A percentile compares a stretch with the other conserved stretches of the same genome.
These are phyloP conservation scores for Aspergillus sp. DNA, from an alignment of 2,329 filamentous ascomycete genomes.

Conservation along the genomic window DNA sequence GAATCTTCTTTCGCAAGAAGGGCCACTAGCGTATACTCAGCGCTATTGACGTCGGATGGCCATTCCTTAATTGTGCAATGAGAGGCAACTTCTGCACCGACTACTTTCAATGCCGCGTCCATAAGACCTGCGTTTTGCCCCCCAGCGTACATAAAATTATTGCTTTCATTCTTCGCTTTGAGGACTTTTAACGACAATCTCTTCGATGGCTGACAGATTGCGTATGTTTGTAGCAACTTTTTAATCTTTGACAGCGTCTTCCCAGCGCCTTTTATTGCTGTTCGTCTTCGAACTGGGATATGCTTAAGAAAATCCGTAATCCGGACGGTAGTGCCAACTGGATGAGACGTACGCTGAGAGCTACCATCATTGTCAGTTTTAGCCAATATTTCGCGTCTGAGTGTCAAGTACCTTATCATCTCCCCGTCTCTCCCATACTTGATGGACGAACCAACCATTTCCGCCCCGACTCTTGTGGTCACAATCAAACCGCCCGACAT, in stretches of 20 bases:
- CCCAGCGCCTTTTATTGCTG: conserved; percentile 42
- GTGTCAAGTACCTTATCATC: conserved; percentile 33
- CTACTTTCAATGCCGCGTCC: conserved; percentile 50
- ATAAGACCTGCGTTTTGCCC: conserved; percentile 39
- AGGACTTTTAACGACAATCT: conserved; percentile 49
- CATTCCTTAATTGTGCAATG: conserved; percentile 37
- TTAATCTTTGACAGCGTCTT: conserved; percentile 47
- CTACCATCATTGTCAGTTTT: conserved; percentile 10
- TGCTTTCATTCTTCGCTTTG: conserved; percentile 53
- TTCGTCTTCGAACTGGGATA: conserved; percentile 53
- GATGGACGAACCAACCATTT: conserved; percentile 45
- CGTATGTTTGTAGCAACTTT: conserved; percentile 50
- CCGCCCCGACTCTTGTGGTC: conserved; percentile 50
- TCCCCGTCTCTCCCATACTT: conserved; percentile 46
- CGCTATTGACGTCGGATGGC: conserved; percentile 17
- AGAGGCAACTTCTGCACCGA: conserved; percentile 46
- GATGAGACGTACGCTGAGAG: conserved; percentile 42
- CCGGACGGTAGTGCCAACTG: conserved; percentile 53
- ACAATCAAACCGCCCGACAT: conserved; percentile 47
- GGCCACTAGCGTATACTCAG: conserved; percentile 37
- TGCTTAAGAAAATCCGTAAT: conserved; percentile 49
- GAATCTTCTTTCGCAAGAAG: conserved; percentile 43
- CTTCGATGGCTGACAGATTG: conserved; percentile 49
- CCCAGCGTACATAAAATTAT: conserved; percentile 55
- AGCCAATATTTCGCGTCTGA: neutral